These are phyloP conservation scores for Neurospora pannonica DNA, from an alignment of 495 filamentous ascomycete species.

Conservation along the genomic window DNA sequence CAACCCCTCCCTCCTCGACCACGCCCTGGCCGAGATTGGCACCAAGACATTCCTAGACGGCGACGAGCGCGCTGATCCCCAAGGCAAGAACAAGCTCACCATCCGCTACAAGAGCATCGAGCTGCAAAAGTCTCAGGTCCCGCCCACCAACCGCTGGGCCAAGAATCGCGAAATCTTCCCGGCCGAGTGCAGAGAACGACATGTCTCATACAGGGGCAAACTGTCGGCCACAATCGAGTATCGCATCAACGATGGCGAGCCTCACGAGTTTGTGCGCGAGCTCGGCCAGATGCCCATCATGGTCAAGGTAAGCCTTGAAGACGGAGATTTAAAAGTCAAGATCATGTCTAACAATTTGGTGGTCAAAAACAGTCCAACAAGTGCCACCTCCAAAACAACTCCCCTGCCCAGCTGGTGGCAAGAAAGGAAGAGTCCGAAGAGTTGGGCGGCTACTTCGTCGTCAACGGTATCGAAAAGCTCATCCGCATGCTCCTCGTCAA, in stretches of 20 bases:
- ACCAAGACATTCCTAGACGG: slow-evolving; percentile 81
- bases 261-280: slow-evolving; percentile 69
- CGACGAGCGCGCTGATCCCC: slow-evolving; percentile 42
- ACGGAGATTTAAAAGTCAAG: background rate
- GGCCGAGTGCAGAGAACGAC: slow-evolving; percentile 87
- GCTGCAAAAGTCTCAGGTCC: slow-evolving; percentile 65
- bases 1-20: slow-evolving; percentile 59
- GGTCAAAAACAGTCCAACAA: slow-evolving; percentile 55
- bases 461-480: slow-evolving; percentile 94
- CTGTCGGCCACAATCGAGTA: slow-evolving; percentile 72
- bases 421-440: slow-evolving; percentile 92
- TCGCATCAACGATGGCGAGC: slow-evolving; percentile 75
- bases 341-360: background rate
- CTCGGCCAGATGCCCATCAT: slow-evolving; percentile 87
- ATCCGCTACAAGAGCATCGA: slow-evolving; percentile 68
- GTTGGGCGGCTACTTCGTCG: slow-evolving; percentile 85
- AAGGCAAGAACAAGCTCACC: slow-evolving; percentile 57
- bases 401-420: slow-evolving; percentile 69
- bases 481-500: slow-evolving; percentile 86
- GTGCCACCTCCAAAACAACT: slow-evolving; percentile 79
- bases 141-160: slow-evolving; percentile 68
- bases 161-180: slow-evolving; percentile 78
- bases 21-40: slow-evolving; percentile 78
- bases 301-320: slow-evolving; percentile 56
- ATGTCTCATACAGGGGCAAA: slow-evolving; percentile 84